Evolutionary conservation across 371 early-diverging fungal genomes (phyloP), one percentile per base, ranked within the genome.

Genomic region (Mucor mucedo): DNA sequence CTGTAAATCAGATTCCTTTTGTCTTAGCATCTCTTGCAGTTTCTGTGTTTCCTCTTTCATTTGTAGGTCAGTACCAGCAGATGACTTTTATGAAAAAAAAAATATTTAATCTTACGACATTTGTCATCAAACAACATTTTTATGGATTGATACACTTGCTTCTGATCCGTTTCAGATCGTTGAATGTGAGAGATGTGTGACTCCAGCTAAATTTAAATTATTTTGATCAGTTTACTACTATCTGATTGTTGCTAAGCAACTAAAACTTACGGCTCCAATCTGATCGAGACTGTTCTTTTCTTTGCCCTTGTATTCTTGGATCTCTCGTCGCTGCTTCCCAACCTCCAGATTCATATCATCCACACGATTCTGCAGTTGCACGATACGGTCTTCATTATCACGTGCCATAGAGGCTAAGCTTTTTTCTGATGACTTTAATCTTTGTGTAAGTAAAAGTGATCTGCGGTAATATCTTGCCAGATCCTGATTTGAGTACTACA

Each of bases 361-460:
- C 10, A 84, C 80, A 27, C 66, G 68, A 41, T 77, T 75, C 52
- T 82, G 82, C n/a, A 84, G 52, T 45, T 75, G 67, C 13, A 74
- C 58, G 38, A 84, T 84, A 28, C 84, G 76, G 49, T 80, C 78
- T 53, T 84, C 84, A 64, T 84, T 82, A 55, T 84, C 82, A 69
- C 81, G 79, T 65, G 82, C 74, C 73, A 82, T 76, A 11, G 62
- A 69, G 4, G 84, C 79, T 30, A 84, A 66, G 60, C 75, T 80
- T 16, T 73, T 65, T 61, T 84, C 84, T 13, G 81, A 79, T 48
- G 72, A 69, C 62, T 82, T 82, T 30, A 84, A 58, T 29, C 81
- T 65, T 52, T 80, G 69, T 7, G 82, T 79, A 39, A 84, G 63
- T 42, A 73, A 75, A n/a, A 80, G 70, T 11, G 89, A 86, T 65